These are phyloP conservation scores for Lactarius akahatsu DNA, from an alignment of 768 basidiomycete genomes.

Conservation along the genomic window DNA sequence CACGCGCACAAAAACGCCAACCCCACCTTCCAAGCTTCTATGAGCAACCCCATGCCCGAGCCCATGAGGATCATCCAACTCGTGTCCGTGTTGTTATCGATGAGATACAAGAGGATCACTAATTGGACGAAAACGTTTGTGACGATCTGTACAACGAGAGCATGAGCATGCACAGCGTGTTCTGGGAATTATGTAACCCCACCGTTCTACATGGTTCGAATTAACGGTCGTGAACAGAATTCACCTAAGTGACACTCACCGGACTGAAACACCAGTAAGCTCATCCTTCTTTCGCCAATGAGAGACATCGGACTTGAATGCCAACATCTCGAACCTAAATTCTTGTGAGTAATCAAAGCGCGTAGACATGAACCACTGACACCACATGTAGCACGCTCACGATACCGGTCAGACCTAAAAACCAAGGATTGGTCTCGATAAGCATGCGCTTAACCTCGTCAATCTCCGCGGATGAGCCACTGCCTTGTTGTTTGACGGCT, in stretches of 20 bases:
- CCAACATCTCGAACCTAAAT: constrained; percentile 86
- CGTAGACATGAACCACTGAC: constrained; percentile 45
- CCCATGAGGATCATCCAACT: constrained; percentile 97
- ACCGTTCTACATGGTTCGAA: constrained; percentile 5
- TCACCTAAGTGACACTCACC: constrained; percentile 46
- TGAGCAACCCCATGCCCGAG: constrained; percentile 74
- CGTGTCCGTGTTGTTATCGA: constrained; percentile 94
- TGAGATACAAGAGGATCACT: constrained; percentile 87
- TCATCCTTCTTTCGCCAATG: constrained; percentile 97
- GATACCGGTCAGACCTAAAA: constrained; percentile 77
- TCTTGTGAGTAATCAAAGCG: constrained; percentile 23
- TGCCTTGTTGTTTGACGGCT: constrained; percentile 73
- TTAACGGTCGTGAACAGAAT: constrained; percentile 12
- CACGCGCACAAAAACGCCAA: background rate
- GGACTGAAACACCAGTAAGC: constrained; percentile 91
- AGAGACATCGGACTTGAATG: constrained; percentile 91
- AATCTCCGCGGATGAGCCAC: constrained; percentile 63
- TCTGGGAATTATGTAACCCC: constrained; percentile 20
- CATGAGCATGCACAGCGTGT: constrained; percentile 43
- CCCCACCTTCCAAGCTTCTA: constrained; percentile 92
- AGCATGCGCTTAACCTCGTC: constrained; percentile 97
- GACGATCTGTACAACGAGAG: constrained; percentile 52
- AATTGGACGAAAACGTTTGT: constrained; percentile 94
- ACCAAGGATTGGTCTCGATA: constrained; percentile 83
- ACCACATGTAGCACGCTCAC: constrained; percentile 88